Conservation (phyloP, 257 asterid genomes). For the Scutellaria barbata region DNA sequence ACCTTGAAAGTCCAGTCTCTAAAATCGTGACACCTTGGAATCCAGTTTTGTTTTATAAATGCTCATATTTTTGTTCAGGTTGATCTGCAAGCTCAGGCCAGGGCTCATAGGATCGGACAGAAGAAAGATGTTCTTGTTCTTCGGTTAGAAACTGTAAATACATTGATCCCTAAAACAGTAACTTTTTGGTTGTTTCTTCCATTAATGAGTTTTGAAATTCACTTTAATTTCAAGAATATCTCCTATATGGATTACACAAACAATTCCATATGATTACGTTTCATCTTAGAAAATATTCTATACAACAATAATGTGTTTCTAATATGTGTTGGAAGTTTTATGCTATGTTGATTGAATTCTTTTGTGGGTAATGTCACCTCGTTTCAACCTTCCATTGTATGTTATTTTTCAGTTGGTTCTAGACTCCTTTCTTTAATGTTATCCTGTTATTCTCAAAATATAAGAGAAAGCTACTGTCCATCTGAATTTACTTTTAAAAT, state of each 20-base stretch:
- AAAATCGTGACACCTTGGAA: constrained; percentile 22
- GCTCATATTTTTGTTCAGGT: constrained; percentile 64
- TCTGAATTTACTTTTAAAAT: neutral
- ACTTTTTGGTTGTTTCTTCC: constrained; percentile 16
- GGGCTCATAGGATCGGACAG: constrained; percentile 99
- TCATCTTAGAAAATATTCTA: neutral
- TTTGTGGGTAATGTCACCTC: neutral
- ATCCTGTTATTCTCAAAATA: constrained; percentile 10
- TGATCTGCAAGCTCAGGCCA: constrained; percentile 99
- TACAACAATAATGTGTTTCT: constrained; percentile 15
- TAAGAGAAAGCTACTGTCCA: neutral
- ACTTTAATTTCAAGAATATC: neutral
- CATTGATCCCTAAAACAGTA: constrained; percentile 30
- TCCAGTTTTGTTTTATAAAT: constrained; percentile 26
- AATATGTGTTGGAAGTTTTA: neutral
- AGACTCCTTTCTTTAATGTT: neutral
- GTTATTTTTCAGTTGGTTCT: constrained; percentile 14
- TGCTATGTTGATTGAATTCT: neutral
- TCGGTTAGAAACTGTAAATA: constrained; percentile 90
- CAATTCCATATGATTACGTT: constrained; percentile 18
- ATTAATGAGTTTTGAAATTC: neutral
- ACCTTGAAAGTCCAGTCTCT: constrained; percentile 30
- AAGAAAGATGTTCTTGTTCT: constrained; percentile 98
- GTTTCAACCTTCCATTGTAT: neutral
- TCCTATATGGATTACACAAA: constrained; percentile 15